Evolutionary conservation across 2,329 filamentous ascomycete genomes (phyloP).

Genomic region (Colletotrichum brevisporum): DNA sequence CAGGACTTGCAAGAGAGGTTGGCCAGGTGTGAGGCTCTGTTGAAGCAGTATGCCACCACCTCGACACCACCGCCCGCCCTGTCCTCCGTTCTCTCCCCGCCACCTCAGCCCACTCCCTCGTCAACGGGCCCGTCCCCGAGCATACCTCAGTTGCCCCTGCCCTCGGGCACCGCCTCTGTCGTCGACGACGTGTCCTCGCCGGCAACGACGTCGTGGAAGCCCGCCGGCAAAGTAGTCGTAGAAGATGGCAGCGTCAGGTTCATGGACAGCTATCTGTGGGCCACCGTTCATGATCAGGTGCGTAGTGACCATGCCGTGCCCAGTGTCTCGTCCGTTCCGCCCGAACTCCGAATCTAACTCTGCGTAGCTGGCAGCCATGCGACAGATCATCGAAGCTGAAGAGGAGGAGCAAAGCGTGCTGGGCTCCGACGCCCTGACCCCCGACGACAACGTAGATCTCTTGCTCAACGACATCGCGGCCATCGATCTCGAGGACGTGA

Average conservation of each 20-base stretch:
- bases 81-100: slow-evolving; percentile 26
- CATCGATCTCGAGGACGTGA: slow-evolving; percentile 64
- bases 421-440: slow-evolving; percentile 64
- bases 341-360: not conserved
- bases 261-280: slow-evolving; percentile 69
- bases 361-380: slow-evolving; percentile 69
- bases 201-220: slow-evolving; percentile 55
- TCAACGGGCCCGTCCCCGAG: slow-evolving; percentile 34
- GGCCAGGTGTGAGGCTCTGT: slow-evolving; percentile 70
- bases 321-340: not conserved
- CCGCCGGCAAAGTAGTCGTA: slow-evolving; percentile 67
- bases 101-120: slow-evolving; percentile 26
- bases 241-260: slow-evolving; percentile 70
- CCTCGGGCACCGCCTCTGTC: slow-evolving; percentile 41
- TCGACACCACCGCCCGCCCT: slow-evolving; percentile 42
- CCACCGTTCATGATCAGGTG: slow-evolving; percentile 70
- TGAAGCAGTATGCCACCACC: slow-evolving; percentile 68
- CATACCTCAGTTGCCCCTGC: slow-evolving; percentile 40
- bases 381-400: slow-evolving; percentile 67
- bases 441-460: slow-evolving; percentile 67
- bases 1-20: slow-evolving; percentile 74
- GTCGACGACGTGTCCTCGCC: slow-evolving; percentile 43
- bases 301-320: slow-evolving; percentile 43
- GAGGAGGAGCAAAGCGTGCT: slow-evolving; percentile 64
- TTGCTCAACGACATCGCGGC: slow-evolving; percentile 60